Base-by-base conservation (phyloP, 495 filamentous ascomycete species). In the Alectoria sarmentosa region DNA sequence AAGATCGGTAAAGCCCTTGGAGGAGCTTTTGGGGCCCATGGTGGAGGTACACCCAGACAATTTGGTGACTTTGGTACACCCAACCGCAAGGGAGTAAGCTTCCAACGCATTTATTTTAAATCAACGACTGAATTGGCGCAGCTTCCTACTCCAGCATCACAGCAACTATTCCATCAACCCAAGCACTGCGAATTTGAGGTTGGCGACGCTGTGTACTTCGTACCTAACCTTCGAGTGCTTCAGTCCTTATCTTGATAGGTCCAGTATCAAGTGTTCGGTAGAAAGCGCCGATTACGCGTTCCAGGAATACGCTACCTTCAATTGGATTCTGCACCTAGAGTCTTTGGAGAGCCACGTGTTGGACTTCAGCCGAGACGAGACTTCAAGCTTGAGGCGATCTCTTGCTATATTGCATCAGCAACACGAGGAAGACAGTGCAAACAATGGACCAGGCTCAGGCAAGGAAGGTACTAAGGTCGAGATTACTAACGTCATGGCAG, bases 181-280 rank as follows among this genome's bases (percentile, higher is more conserved):
- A 32, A 11, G 15, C 32, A 23, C 23, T 58, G 67, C 70, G 13
- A 62, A 72, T 39, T 32, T 66, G 3, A 64, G 64, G 9, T 65
- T 72, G 48, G 68, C 69, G 13, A 30, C 30, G 10, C 49, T 69
- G 2, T 72, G 69, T 39, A 64, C 48, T n/a, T 67, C 64, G 1
- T 72, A 72, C 10, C 67, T 72, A 38, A 69, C 66, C 10, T 68
- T 72, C 30, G 26, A 26, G 28, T 72, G 70, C 44, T 69, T 72
- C 38, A n/a, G 13, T 26, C 44, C 58, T 14, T 34, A 26, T 17
- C 46, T 62, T 32, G 39, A 46, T 21, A 8, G 30, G 4, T 26
- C 37, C 21, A 8, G 11, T 8, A 57, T 65, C 28, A 10, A 48
- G 21, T 1, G 44, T 10, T 46, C 55, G 15, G 62, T 67, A 13